Evolutionary conservation across 2,329 filamentous ascomycete genomes (phyloP).

Genomic region (Cladosporium sp.): DNA sequence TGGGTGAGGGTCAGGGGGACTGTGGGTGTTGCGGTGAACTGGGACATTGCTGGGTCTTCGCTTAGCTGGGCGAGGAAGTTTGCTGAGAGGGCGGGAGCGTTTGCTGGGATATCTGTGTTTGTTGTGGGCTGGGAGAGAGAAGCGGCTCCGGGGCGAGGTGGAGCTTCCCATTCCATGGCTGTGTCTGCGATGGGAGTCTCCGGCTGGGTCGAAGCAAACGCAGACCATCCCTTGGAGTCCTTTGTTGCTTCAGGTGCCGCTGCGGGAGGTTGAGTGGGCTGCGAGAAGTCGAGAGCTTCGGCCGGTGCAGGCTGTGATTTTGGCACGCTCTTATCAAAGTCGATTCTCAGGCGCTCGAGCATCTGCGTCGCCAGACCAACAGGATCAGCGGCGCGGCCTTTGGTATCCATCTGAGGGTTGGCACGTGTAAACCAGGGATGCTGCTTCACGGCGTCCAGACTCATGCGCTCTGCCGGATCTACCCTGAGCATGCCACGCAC

Average conservation of each 20-base stretch:
- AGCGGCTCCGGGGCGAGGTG: conserved; percentile 54
- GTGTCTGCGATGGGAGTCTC: conserved; percentile 71
- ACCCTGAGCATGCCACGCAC: conserved; percentile 92
- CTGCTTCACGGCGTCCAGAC: conserved; percentile 80
- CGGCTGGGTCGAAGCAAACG: conserved; percentile 80
- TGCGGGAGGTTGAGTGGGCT: conserved; percentile 26
- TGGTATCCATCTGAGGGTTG: conserved; percentile 73
- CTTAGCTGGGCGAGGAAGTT: conserved; percentile 64
- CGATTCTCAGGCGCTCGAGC: conserved; percentile 87
- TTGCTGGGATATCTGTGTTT: conserved; percentile 39
- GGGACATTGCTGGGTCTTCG: conserved; percentile 80
- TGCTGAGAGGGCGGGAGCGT: conserved; percentile 26
- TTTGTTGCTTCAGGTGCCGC: conserved; percentile 25
- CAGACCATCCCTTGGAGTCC: conserved; percentile 38
- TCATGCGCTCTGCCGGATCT: conserved; percentile 73
- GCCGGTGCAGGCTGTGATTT: conserved; percentile 48
- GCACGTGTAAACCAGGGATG: conserved; percentile 92
- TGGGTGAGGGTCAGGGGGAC: conserved; percentile 86
- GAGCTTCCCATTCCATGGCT: conserved; percentile 86
- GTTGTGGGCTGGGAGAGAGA: conserved; percentile 25
- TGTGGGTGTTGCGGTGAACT: conserved; percentile 78
- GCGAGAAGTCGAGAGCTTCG: conserved; percentile 67
- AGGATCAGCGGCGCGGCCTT: conserved; percentile 76
- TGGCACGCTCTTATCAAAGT: conserved; percentile 72
- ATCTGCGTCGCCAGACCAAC: conserved; percentile 89